phyloP scores from a whole-genome alignment of 495 filamentous ascomycete genomes.

The Hypoxylon subgilvum region DNA sequence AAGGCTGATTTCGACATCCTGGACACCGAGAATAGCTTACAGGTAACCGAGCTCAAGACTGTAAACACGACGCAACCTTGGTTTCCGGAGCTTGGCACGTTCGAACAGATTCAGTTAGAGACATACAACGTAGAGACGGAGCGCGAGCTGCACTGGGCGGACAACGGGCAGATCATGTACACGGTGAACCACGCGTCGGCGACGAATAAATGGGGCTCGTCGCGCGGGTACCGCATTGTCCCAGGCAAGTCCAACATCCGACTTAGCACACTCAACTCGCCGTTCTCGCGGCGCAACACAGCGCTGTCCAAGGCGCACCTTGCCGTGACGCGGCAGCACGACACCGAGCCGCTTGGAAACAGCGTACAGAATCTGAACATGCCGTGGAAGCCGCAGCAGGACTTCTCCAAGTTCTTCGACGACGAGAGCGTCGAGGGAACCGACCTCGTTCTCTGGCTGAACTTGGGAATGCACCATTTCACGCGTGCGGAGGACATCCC shows the following conservation, averaged over 20 bases:
- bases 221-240: conserved; percentile 61
- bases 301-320: conserved; percentile 57
- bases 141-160: conserved; percentile 54
- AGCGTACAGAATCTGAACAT: conserved; percentile 57
- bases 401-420: conserved; percentile 62
- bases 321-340: conserved; percentile 57
- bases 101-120: conserved; percentile 57
- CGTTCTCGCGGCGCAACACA: conserved; percentile 51
- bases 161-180: conserved; percentile 56
- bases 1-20: conserved; percentile 63
- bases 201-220: conserved; percentile 58
- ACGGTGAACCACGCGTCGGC: conserved; percentile 54
- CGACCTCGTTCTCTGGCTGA: conserved; percentile 58
- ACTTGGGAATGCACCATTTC: conserved; percentile 66
- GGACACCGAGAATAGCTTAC: conserved; percentile 54
- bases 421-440: conserved; percentile 58
- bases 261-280: conserved; percentile 55
- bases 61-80: conserved; percentile 56
- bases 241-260: conserved; percentile 52
- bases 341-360: conserved; percentile 58
- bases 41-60: conserved; percentile 49
- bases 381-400: conserved; percentile 54
- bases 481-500: conserved; percentile 62
- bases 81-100: conserved; percentile 50
- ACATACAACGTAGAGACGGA: conserved; percentile 50